These are phyloP conservation scores for Phylloporus sp. DNA, from an alignment of 768 basidiomycete genomes.

Conservation along the genomic window DNA sequence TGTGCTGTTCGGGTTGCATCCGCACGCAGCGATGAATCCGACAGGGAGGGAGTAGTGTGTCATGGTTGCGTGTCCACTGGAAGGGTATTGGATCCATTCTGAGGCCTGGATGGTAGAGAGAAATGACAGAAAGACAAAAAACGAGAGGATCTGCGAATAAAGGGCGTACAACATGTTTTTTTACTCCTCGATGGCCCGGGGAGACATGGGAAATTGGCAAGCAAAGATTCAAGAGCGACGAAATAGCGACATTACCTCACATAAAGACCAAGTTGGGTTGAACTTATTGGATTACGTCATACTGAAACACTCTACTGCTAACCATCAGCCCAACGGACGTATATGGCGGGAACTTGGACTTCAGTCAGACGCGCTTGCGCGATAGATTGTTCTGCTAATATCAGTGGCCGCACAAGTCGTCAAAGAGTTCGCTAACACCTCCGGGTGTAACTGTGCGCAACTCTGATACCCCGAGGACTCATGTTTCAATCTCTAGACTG, in stretches of 20 bases:
- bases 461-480: no score
- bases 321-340: no score
- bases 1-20: conserved; percentile 65
- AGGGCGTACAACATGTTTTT: conserved; percentile 17
- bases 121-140: conserved; percentile 23
- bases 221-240: not conserved
- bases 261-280: no score
- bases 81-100: conserved; percentile 63
- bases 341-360: no score
- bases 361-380: no score
- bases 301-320: no score
- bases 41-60: conserved; percentile 64
- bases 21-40: conserved; percentile 61
- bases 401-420: no score
- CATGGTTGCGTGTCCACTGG: conserved; percentile 64
- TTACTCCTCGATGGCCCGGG: not conserved
- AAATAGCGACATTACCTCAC: not conserved
- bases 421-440: no score
- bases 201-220: conserved; percentile 16
- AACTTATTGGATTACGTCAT: not conserved
- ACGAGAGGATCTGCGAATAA: conserved; percentile 19
- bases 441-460: no score
- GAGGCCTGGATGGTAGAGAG: conserved; percentile 25
- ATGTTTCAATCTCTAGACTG: no score
- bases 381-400: no score